Evolutionary conservation across 495 filamentous ascomycete genomes (phyloP), one percentile per base, ranked within the genome.

Genomic region (Lasiosphaeris hirsuta): DNA sequence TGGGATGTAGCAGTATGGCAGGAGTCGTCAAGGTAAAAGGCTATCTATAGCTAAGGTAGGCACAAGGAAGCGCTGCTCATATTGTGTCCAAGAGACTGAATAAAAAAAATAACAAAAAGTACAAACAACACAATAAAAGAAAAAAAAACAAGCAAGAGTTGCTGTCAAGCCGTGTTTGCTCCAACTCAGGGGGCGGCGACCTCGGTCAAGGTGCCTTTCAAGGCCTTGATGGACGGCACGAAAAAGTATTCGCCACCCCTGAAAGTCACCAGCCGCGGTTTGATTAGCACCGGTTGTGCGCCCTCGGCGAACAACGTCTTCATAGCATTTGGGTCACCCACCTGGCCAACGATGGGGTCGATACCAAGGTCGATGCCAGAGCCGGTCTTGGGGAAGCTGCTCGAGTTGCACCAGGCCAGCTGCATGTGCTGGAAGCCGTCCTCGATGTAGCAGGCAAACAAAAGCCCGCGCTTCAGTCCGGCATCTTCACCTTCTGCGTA

Each of bases 371-470:
- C 34, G 10, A 10, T 51, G 13, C 30, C 33, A 14, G 30, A 13
- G 23, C 23, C 23, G 23, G 23, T 30, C 23, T 30, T 5, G n/a
- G 45, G 45, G 35, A 51, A 51, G 19, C 14, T 35, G 8, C 10
- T 18, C 11, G 36, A 5, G 35, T 51, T 37, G 48, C 48, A 51
- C 48, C 48, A 51, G 5, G 1, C 5, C 5, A 1, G n/a, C 34
- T 51, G 48, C 48, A 51, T 51, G 48, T 51, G 48, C 48, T 18
- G 30, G 48, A 51, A 51, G 1, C 48, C 48, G 33, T 37, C 30
- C 48, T 51, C 48, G 10, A 51, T 39, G 48, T 51, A 51, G 35
- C 48, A 51, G 4, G 33, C 30, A 17, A 51, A 51, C 48, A 51
- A 18, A 10, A 51, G 48, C 14, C 48, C 48, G 33, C 48, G 48